phyloP scores from a whole-genome alignment of 1,284 basidiomycete species.

The Singerocomus rubriflavus region DNA sequence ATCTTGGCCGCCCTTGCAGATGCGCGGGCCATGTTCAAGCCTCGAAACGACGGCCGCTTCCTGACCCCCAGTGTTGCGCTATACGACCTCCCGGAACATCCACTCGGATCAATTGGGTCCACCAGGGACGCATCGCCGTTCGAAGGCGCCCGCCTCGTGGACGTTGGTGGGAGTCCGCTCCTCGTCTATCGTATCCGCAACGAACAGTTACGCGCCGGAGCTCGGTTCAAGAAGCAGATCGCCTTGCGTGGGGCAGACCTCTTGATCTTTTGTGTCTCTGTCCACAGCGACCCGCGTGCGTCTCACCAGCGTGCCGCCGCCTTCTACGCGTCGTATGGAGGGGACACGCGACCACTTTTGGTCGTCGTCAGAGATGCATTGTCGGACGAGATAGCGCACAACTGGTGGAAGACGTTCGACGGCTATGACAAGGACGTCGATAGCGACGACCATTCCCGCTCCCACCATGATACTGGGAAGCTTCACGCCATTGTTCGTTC shows the following conservation, averaged over 20 bases:
- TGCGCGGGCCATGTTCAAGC: constrained; percentile 23
- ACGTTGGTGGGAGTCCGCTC: constrained; percentile 15
- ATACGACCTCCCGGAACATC: constrained; percentile 22
- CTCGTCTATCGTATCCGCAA: constrained; percentile 25
- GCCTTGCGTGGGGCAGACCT: constrained; percentile 26
- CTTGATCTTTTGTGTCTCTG: constrained; percentile 24
- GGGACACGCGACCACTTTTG: constrained; percentile 27
- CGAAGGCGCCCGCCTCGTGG: constrained; percentile 20
- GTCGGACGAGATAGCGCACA: constrained; percentile 20
- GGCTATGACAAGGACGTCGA: background rate
- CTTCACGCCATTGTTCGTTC: constrained; percentile 25
- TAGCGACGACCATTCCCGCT: background rate
- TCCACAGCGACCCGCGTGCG: background rate
- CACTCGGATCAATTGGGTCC: constrained; percentile 3
- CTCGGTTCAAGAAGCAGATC: constrained; percentile 26
- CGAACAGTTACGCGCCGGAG: constrained; percentile 20
- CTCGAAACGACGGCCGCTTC: constrained; percentile 7
- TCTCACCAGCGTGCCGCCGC: constrained; percentile 15
- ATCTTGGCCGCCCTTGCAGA: constrained; percentile 21
- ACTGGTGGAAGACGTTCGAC: constrained; percentile 20
- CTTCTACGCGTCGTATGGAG: constrained; percentile 25
- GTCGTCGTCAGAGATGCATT: constrained; percentile 24
- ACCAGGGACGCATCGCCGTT: constrained; percentile 17
- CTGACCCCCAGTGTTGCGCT: constrained; percentile 19
- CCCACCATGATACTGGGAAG: background rate